Base-by-base conservation (phyloP, 371 early-diverging fungal genomes). In the Globomyces sp. region DNA sequence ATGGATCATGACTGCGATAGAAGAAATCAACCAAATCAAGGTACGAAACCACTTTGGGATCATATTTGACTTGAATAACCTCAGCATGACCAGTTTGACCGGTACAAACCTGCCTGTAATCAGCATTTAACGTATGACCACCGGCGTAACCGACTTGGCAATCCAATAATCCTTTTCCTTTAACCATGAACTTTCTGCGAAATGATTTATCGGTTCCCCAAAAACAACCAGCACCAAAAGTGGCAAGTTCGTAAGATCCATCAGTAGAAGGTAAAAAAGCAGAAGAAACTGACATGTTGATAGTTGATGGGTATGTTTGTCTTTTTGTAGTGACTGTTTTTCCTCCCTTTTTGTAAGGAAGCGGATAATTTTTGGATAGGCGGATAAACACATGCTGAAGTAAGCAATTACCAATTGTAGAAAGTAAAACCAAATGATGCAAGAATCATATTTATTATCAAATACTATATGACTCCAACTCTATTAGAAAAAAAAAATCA, bases 161-260 rank as follows among this genome's bases (percentile, higher is more conserved):
- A 1, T 87, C 85, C 42, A 78, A 42, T 46, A 64, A 39, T 10
- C 57, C 60, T 40, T 51, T 43, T 48, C 63, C 67, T 49, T 45
- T 55, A 24, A 24, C 24, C 24, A 24, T 24, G 61, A 69, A 75
- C 68, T 78, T 71, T 48, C 58, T 58, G 58, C 70, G 52, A 64
- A 75, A 78, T 47, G 77, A 81, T 60, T 92, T 87, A 69, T 96
- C 94, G 10, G 92, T 90, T 67, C 94, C 90, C 95, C 96, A 93
- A 77, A 90, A 86, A 73, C 87, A 88, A 34, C 89, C 89, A 6
- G 87, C 86, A 11, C 77, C 88, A 71, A 87, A 84, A 3, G 87
- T 85, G 2, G 87, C 88, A 48, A 71, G 48, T 36, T 69, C 65
- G 13, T 63, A n/a, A 24, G 24, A 24, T 24, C 24, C 55, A 10